A percentile compares a stretch with the other conserved stretches of the same genome.
Evolutionary conservation across 2,329 filamentous ascomycete genomes (phyloP).

Genomic region (Talaromyces sp.): DNA sequence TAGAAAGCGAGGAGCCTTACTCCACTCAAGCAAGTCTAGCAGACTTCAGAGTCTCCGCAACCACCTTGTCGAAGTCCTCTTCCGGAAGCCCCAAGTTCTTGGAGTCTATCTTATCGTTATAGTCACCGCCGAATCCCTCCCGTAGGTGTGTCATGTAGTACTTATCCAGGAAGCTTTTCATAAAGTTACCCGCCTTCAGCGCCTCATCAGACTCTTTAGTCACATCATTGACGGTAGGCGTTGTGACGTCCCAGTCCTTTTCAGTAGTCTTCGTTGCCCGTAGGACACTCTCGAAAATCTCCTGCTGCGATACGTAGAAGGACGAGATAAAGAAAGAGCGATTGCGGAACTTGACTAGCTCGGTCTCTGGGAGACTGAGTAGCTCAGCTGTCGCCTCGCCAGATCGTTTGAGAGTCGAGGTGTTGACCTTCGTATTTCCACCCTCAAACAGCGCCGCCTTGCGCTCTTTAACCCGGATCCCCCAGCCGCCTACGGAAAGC

Average conservation of each 20-base stretch:
- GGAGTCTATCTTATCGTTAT: neutral
- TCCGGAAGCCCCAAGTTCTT: too few relatives aligned
- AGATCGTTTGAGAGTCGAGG: constrained; percentile 56
- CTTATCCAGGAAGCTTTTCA: neutral
- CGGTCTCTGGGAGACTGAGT: constrained; percentile 40
- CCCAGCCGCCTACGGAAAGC: constrained; percentile 32
- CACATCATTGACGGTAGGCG: neutral
- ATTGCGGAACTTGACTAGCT: constrained; percentile 46
- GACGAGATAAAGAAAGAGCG: constrained; percentile 49
- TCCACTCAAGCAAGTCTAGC: too few relatives aligned
- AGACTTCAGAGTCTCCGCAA: neutral
- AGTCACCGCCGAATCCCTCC: constrained; percentile 1
- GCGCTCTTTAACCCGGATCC: constrained; percentile 47
- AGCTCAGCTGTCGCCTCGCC: constrained; percentile 50
- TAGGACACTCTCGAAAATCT: constrained; percentile 61
- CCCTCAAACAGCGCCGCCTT: constrained; percentile 49
- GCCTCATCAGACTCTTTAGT: neutral
- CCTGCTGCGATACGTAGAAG: constrained; percentile 57
- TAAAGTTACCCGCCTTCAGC: neutral
- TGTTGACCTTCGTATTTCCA: constrained; percentile 53
- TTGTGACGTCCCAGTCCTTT: constrained; percentile 55
- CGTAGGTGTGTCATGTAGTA: neutral
- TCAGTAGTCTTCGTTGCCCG: constrained; percentile 55
- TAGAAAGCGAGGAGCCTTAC: too few relatives aligned
- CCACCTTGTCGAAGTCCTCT: too few relatives aligned